Percentiles rank a stretch among this genome's conserved stretches.
phyloP scores from a whole-genome alignment of 2,329 filamentous ascomycete genomes.

The Tolypocladium tropicale region DNA sequence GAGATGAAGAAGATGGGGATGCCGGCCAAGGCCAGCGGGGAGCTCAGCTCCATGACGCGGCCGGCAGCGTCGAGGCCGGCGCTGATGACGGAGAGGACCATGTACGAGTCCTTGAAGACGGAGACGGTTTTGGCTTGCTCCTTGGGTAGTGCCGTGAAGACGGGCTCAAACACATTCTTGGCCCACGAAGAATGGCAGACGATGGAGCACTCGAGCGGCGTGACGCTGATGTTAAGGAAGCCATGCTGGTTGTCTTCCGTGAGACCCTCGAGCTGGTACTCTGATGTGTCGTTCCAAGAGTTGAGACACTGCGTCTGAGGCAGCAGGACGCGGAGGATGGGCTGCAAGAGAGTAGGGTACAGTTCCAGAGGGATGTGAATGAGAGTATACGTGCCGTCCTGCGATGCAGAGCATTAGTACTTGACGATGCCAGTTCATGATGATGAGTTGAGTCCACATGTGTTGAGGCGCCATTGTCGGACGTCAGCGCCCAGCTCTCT shows the following conservation, averaged over 20 bases:
- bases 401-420: not conserved
- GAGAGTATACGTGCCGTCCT: constrained; percentile 81
- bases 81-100: constrained; percentile 81
- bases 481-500: not conserved
- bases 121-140: constrained; percentile 46
- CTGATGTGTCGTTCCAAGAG: constrained; percentile 23
- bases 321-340: constrained; percentile 76
- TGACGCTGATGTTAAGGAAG: constrained; percentile 90
- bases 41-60: constrained; percentile 83
- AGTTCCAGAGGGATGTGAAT: constrained; percentile 81
- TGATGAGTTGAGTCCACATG: not conserved
- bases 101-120: constrained; percentile 74
- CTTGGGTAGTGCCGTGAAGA: constrained; percentile 52
- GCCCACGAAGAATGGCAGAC: constrained; percentile 75
- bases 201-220: constrained; percentile 83
- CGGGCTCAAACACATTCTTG: constrained; percentile 62
- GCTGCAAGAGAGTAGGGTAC: constrained; percentile 70
- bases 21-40: constrained; percentile 79
- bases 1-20: constrained; percentile 99
- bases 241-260: constrained; percentile 51
- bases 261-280: constrained; percentile 33
- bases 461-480: not conserved
- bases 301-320: constrained; percentile 42
- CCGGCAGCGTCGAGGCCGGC: constrained; percentile 86
- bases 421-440: constrained; percentile 5